Evolutionary conservation across 352 stramenopile species (phyloP), one percentile per base, ranked within the genome.

Genomic region (Bremia lactucae): DNA sequence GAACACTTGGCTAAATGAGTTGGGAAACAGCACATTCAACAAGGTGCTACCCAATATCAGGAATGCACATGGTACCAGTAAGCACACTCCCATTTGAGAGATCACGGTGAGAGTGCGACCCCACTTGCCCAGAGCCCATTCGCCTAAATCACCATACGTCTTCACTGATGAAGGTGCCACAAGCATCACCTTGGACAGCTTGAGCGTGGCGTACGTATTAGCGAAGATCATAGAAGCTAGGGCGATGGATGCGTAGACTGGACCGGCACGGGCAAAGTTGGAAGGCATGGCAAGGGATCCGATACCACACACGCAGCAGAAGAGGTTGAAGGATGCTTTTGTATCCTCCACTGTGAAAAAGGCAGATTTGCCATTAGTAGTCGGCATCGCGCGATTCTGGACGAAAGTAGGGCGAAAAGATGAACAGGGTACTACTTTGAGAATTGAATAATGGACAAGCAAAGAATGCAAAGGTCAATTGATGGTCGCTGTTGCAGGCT

Each of bases 181-280:
- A 11, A 81, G 48, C 49, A 81, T 19, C 6, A 76, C 66, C 20
- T 60, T 58, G 36, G 57, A 73, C n/a, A 69, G 45, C 14, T 55
- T 62, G 23, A 80, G 59, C 0, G 68, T 74, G 7, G 68, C 54
- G 47, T 76, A 80, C 19, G 69, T 63, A 51, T 80, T 80, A 46
- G 62, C 61, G 36, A 72, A 72, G 15, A 64, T 64, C 63, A 78
- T 78, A 46, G 73, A 79, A 2, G 64, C 42, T 24, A 74, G 35
- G 0, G 68, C 68, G 28, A 68, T 54, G 1, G 54, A 55, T 0
- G 67, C 69, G 40, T 58, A 60, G 14, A 59, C 25, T 4, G 68
- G 65, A 7, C 68, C 68, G 15, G 68, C 65, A 13, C 69, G 69
- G 2, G 69, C 60, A 22, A 68, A 81, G 35, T 78, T 81, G 29